Conservation (phyloP, 345 rosid genomes). For the Pseudoturritis turrita region DNA sequence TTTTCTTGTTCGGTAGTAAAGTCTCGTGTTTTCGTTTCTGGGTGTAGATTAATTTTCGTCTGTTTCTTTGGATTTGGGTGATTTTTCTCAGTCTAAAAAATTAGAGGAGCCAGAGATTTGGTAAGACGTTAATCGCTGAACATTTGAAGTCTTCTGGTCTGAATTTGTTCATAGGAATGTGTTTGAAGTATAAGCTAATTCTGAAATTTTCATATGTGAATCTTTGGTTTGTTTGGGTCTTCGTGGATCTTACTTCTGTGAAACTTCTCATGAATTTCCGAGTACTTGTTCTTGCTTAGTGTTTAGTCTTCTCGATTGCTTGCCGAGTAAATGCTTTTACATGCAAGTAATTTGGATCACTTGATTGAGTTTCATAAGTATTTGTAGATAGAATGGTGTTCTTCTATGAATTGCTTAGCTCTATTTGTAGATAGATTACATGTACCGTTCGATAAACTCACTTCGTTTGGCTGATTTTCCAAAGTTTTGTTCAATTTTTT, state of each 20-base stretch:
- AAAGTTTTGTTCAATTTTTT: constrained; percentile 1
- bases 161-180: not conserved
- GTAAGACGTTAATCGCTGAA: not conserved
- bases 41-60: no score
- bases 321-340: not conserved
- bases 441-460: not conserved
- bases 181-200: not conserved
- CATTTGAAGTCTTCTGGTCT: not conserved
- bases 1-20: not conserved
- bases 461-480: not conserved
- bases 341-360: not conserved
- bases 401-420: not conserved
- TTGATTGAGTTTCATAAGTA: not conserved
- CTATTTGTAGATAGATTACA: not conserved
- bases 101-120: not conserved
- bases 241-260: constrained; percentile 5
- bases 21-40: not conserved
- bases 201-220: not conserved
- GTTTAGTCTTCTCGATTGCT: no score
- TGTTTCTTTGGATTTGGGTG: not conserved
- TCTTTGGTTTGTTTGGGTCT: not conserved
- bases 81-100: no score
- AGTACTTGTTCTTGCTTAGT: no score
- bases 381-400: not conserved
- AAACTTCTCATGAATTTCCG: not conserved